Conservation (phyloP, 2,329 filamentous ascomycete species). For the Myriosclerotinia scirpicola region DNA sequence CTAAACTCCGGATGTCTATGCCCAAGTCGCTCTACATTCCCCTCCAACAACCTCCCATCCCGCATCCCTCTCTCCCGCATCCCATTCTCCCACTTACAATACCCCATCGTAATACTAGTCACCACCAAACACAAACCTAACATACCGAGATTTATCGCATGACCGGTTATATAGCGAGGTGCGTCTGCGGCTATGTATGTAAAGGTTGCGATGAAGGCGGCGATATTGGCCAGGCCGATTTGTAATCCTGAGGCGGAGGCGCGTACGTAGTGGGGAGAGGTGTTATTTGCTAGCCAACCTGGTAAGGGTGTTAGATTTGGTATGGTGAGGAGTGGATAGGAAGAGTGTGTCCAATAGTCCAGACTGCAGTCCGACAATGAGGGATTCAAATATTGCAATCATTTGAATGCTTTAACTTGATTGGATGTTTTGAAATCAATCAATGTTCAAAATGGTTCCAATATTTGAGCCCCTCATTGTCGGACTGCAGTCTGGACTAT, state of each 20-base stretch:
- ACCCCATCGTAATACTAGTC: constrained; percentile 65
- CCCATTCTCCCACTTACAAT: constrained; percentile 66
- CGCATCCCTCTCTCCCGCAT: constrained; percentile 62
- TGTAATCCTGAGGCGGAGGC: constrained; percentile 18
- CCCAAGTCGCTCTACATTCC: constrained; percentile 62
- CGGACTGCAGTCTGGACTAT: too few relatives aligned
- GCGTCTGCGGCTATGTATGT: constrained; percentile 69
- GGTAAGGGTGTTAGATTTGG: background rate
- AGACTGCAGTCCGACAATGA: too few relatives aligned
- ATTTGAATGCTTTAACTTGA: too few relatives aligned
- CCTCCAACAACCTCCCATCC: constrained; percentile 63
- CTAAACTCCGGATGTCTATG: constrained; percentile 70
- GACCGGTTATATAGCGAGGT: constrained; percentile 62
- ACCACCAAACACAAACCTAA: constrained; percentile 65
- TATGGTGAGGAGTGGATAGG: too few relatives aligned
- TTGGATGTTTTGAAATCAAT: too few relatives aligned
- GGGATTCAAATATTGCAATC: too few relatives aligned
- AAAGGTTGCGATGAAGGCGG: constrained; percentile 57
- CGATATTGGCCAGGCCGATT: constrained; percentile 70
- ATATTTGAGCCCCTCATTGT: too few relatives aligned
- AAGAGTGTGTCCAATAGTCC: too few relatives aligned
- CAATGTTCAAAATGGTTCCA: too few relatives aligned
- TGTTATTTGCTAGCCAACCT: constrained; percentile 24
- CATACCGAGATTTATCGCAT: constrained; percentile 73
- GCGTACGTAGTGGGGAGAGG: constrained; percentile 18